phyloP scores from a whole-genome alignment of 2,329 filamentous ascomycete genomes.

The Alternaria arborescens region DNA sequence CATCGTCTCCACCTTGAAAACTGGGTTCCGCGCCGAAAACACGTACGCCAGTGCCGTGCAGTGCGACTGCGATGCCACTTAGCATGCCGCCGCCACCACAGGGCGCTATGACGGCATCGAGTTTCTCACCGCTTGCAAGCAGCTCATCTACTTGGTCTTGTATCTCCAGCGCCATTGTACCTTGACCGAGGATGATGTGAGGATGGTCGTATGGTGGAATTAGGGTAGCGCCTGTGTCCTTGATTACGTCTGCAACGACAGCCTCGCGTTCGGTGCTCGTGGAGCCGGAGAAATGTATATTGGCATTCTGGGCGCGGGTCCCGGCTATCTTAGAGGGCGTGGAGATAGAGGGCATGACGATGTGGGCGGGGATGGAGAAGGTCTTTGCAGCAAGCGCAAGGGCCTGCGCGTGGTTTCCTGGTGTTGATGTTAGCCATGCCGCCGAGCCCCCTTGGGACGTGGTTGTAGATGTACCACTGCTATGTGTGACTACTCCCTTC shows the following conservation, averaged over 20 bases:
- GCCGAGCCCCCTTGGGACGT: background rate
- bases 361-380: slow-evolving; percentile 78
- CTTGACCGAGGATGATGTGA: slow-evolving; percentile 90
- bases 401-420: slow-evolving; percentile 94
- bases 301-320: slow-evolving; percentile 78
- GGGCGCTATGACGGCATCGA: slow-evolving; percentile 74
- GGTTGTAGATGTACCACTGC: slow-evolving; percentile 69
- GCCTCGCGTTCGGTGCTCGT: slow-evolving; percentile 84
- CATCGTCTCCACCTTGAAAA: slow-evolving; percentile 86
- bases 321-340: slow-evolving; percentile 87
- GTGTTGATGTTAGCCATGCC: background rate
- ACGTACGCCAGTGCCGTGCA: slow-evolving; percentile 72
- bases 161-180: slow-evolving; percentile 86
- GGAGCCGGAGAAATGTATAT: slow-evolving; percentile 81
- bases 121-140: slow-evolving; percentile 49
- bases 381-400: slow-evolving; percentile 83
- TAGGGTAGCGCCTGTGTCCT: slow-evolving; percentile 76
- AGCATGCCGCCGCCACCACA: slow-evolving; percentile 91
- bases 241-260: slow-evolving; percentile 72
- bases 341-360: slow-evolving; percentile 91
- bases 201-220: slow-evolving; percentile 93
- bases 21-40: slow-evolving; percentile 90
- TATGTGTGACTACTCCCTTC: slow-evolving; percentile 88
- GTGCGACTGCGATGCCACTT: slow-evolving; percentile 79
- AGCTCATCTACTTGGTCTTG: slow-evolving; percentile 73